Percentiles rank a stretch among this genome's conserved stretches.
Conservation (phyloP, 148 eudicot species). For the Camellia japonica region DNA sequence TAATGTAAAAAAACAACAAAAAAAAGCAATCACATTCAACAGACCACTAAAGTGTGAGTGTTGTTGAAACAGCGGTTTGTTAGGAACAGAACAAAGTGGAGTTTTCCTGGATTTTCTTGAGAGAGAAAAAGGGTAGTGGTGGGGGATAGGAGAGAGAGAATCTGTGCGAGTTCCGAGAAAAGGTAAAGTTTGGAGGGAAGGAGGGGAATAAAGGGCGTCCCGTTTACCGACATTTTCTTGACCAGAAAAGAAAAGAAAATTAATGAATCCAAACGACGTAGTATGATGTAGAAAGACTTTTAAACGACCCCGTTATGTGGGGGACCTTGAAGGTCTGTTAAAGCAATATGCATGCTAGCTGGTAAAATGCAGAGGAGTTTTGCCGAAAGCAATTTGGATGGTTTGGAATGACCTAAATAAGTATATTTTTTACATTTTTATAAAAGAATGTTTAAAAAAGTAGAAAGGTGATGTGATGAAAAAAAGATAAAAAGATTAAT, state of each 20-base stretch:
- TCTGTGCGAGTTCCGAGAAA: slow-evolving; percentile 13
- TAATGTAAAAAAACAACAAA: neutral
- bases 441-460: no score
- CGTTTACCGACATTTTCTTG: slow-evolving; percentile 7
- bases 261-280: no score
- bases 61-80: neutral
- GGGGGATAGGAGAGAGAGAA: neutral
- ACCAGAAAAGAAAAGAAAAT: neutral
- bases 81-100: slow-evolving; percentile 12
- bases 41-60: neutral
- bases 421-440: no score
- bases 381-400: neutral
- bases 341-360: neutral
- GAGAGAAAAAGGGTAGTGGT: slow-evolving; percentile 2
- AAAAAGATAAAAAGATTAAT: no score
- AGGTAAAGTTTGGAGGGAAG: slow-evolving; percentile 27
- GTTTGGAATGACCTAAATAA: no score
- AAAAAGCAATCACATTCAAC: neutral
- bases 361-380: neutral
- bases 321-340: neutral
- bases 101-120: neutral
- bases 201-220: neutral
- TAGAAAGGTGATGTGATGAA: no score
- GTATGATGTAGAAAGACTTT: no score
- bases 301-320: neutral